Evolutionary conservation across 495 filamentous ascomycete species (phyloP), one percentile per base, ranked within the genome.

Genomic region (Xylaria nigripes): DNA sequence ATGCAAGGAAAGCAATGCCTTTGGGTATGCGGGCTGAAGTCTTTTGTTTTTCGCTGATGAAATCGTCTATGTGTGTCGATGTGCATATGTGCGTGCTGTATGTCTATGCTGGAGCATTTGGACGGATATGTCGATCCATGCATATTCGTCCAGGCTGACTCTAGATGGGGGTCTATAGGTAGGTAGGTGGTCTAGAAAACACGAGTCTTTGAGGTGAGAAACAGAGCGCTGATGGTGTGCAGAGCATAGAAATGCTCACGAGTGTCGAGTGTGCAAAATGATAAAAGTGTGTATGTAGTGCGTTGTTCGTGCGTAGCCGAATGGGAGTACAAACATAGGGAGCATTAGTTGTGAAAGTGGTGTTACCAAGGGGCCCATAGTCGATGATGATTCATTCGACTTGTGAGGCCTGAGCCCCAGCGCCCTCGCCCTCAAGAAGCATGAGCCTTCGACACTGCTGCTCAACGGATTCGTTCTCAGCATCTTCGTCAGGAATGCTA

Each of bases 401-500:
- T 4, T 42, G 27, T 9, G 45, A 30, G 18, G 34, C 34, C 30
- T 55, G 38, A 23, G 45, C 27, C 13, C 25, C 25, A 23, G 34
- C 24, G 23, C 1, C 23, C 46, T 55, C 58, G 38, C 53, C 64
- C 6, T 58, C 56, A 29, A 67, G 22, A 12, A 67, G 54, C 64
- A 67, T 67, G 24, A 57, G 59, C 48, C 50, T 52, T 21, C 56
- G 61, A 50, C 64, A 67, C 21, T 62, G 60, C 13, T 64, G 60
- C 48, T 64, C 61, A 7, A 64, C 63, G 0, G 65, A 61, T 19
- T 66, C 67, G 32, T 24, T 57, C 45, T 59, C 57, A 1, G 58
- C 48, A 27, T 64, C 59, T 21, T 61, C 69, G 15, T 69, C 68
- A 0, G 36, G 60, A 5, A 61, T 56, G 50, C 66, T 65, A 38